Base-by-base conservation (phyloP, 495 filamentous ascomycete species). In the Haplographium delicatum region DNA sequence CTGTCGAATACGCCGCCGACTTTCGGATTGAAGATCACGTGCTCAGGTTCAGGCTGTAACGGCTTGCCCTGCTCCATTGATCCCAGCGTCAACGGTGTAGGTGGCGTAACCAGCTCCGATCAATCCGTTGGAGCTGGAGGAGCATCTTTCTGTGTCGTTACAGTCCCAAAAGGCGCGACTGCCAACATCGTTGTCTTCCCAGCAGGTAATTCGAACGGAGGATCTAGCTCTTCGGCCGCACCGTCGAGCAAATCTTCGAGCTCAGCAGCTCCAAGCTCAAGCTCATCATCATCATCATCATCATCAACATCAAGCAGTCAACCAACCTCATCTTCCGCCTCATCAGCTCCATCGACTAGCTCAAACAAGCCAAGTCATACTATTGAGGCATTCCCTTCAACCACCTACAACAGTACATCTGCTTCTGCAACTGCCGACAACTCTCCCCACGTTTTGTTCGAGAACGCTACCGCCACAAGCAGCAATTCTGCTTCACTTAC, bases 61-160 rank as follows among this genome's bases (percentile, higher is more conserved):
- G 85, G 85, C 25, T 68, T 85, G 11, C 86, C 86, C 4, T 91
- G 87, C 70, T 74, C 72, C 51, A 88, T 90, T 58, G 79, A 90
- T 61, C 85, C 85, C 4, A 65, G 72, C 31, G 68, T 74, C 38
- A 72, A 79, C 60, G 71, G 65, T 15, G 75, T 90, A 40, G 78
- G 80, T 49, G 81, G 85, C 59, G 74, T 84, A 41, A 70, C 68
- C 19, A 77, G 75, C 26, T 63, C 69, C 47, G 56, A 65, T 15
- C 56, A 64, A 39, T 47, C 67, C 22, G 67, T 65, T 22, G 85
- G 86, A 37, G 86, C 84, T 24, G 85, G 84, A 18, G 83, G 78
- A 54, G 84, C 76, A n/a, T 69, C 74, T 28, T 89, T 87, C 64
- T 91, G 87, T 59, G 85, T 89, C 45, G 86, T 88, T 10, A 89